phyloP scores from a whole-genome alignment of 2,329 filamentous ascomycete species.

The Ploettnerulaceae sp. region DNA sequence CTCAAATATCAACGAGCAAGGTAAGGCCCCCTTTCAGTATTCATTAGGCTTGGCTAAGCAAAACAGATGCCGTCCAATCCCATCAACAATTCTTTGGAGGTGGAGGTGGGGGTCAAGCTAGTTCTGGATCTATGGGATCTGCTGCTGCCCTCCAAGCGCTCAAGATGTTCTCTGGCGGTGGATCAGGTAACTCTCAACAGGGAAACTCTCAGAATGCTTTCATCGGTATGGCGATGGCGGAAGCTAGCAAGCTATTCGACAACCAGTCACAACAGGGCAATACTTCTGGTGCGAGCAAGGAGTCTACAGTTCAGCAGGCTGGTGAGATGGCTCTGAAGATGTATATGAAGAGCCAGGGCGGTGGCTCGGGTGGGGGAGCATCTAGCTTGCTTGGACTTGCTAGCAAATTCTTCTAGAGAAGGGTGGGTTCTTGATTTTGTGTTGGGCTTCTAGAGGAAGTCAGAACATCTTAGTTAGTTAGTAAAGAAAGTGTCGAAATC shows the following conservation, averaged over 20 bases:
- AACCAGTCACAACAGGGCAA: conserved; percentile 51
- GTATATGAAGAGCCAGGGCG: conserved; percentile 64
- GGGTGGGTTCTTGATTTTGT: too few species aligned
- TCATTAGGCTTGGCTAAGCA: background rate
- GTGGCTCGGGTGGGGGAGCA: conserved; percentile 33
- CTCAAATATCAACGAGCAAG: conserved; percentile 55
- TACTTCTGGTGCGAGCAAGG: conserved; percentile 62
- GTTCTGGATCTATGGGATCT: conserved; percentile 55
- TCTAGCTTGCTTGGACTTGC: conserved; percentile 48
- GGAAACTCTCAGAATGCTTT: conserved; percentile 69
- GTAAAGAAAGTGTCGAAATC: too few species aligned
- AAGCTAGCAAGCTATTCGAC: conserved; percentile 72
- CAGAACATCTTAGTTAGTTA: too few species aligned
- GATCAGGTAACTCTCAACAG: conserved; percentile 39
- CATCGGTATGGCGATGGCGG: conserved; percentile 79
- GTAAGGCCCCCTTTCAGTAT: conserved; percentile 13
- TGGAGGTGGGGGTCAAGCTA: conserved; percentile 40
- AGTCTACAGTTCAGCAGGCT: conserved; percentile 72
- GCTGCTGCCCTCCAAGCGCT: conserved; percentile 78
- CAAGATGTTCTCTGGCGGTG: conserved; percentile 67
- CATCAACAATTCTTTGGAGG: conserved; percentile 70
- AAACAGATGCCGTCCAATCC: conserved; percentile 60
- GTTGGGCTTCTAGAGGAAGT: too few species aligned
- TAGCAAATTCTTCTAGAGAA: conserved; percentile 51
- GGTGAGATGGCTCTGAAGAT: conserved; percentile 87